Percentiles rank a stretch among this genome's conserved stretches.
Conservation (phyloP, 1,284 basidiomycete genomes). For the Sporisorium reilianum region DNA sequence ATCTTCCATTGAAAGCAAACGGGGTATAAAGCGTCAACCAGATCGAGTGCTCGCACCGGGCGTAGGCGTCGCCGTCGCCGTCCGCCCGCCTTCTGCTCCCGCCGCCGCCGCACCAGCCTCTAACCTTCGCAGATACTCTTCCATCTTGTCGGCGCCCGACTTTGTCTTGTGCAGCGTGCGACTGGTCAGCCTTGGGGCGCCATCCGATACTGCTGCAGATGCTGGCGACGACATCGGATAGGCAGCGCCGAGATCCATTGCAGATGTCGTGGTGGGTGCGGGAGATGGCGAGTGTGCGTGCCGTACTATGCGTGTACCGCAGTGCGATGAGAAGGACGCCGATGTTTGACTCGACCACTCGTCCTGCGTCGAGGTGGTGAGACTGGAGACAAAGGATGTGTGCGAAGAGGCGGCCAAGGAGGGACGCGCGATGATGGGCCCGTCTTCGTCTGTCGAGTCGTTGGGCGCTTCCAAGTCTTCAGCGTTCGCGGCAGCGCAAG, state of each 20-base stretch:
- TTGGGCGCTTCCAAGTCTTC: neutral
- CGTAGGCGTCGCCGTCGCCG: conserved; percentile 18
- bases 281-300: conserved; percentile 13
- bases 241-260: neutral
- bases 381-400: conserved; percentile 27
- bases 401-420: conserved; percentile 35
- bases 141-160: conserved; percentile 47
- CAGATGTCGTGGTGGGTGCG: neutral
- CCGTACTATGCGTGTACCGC: conserved; percentile 23
- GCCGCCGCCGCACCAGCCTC: conserved; percentile 8
- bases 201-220: too few relatives aligned
- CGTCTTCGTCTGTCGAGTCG: conserved; percentile 17
- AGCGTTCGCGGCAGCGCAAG: neutral
- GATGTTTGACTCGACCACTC: conserved; percentile 29
- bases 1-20: neutral
- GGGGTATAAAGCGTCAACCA: conserved; percentile 12
- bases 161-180: conserved; percentile 35
- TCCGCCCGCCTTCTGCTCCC: neutral
- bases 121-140: conserved; percentile 38
- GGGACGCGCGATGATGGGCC: conserved; percentile 39
- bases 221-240: conserved; percentile 3
- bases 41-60: conserved; percentile 5
- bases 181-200: conserved; percentile 18
- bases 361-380: conserved; percentile 32
- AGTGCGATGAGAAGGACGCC: conserved; percentile 14